Percentiles rank a stretch among this genome's conserved stretches.
Evolutionary conservation across 2,329 filamentous ascomycete genomes (phyloP).

Genomic region (Lachnellula willkommii): DNA sequence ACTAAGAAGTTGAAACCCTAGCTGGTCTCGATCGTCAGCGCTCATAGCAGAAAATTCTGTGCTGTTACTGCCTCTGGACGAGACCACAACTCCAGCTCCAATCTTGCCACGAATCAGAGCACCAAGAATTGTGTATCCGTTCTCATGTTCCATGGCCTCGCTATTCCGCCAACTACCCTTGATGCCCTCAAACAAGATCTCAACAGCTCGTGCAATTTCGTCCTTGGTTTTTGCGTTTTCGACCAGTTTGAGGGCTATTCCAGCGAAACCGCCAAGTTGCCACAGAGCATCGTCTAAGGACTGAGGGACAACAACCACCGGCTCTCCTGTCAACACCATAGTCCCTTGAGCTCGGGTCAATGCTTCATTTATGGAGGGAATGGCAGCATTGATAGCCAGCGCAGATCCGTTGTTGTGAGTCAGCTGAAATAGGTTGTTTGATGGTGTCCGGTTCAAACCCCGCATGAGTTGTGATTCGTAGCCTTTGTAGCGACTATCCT

Average conservation of each 20-base stretch:
- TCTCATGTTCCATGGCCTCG: constrained; percentile 94
- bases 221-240: constrained; percentile 68
- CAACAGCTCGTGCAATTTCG: constrained; percentile 68
- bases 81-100: constrained; percentile 43
- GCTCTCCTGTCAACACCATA: constrained; percentile 74
- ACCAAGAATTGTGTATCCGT: constrained; percentile 84
- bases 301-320: constrained; percentile 74
- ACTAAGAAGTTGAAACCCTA: constrained; percentile 62
- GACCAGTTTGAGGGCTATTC: constrained; percentile 76
- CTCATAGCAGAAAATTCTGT: constrained; percentile 37
- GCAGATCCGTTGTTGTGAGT: constrained; percentile 70
- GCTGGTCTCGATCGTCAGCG: constrained; percentile 48
- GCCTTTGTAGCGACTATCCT: constrained; percentile 67
- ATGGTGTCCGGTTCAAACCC: constrained; percentile 67
- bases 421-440: constrained; percentile 61
- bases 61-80: constrained; percentile 28
- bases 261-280: constrained; percentile 86
- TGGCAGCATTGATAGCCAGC: constrained; percentile 80
- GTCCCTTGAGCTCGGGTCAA: constrained; percentile 76
- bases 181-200: constrained; percentile 80
- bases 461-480: constrained; percentile 71
- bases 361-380: constrained; percentile 83
- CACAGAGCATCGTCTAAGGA: constrained; percentile 88
- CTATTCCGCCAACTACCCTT: constrained; percentile 95
- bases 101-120: constrained; percentile 81